Percentiles rank a stretch among this genome's conserved stretches.
phyloP scores from a whole-genome alignment of 2,329 filamentous ascomycete species.

The Metarhizium humberi region DNA sequence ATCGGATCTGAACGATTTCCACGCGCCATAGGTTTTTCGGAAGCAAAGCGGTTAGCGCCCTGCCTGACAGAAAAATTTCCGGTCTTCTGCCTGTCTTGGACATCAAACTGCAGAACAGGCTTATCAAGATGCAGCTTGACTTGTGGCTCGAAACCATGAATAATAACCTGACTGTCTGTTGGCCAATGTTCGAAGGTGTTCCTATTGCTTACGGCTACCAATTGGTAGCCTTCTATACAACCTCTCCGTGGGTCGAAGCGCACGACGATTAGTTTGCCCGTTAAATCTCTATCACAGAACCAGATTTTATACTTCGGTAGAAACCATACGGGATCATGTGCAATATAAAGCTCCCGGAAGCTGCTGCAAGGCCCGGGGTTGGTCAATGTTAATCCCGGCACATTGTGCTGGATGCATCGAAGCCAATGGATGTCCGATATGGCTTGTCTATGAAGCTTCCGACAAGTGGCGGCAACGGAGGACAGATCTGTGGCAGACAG shows the following conservation, averaged over 20 bases:
- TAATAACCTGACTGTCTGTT: slow-evolving; percentile 53
- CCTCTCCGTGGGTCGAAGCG: slow-evolving; percentile 65
- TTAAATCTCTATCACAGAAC: slow-evolving; percentile 68
- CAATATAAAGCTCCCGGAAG: slow-evolving; percentile 63
- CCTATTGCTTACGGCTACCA: slow-evolving; percentile 55
- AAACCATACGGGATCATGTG: slow-evolving; percentile 79
- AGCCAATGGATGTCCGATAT: slow-evolving; percentile 65
- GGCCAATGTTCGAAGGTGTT: slow-evolving; percentile 55
- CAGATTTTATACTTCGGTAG: slow-evolving; percentile 71
- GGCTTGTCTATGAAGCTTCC: slow-evolving; percentile 47
- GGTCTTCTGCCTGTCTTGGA: slow-evolving; percentile 13
- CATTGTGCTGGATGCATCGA: slow-evolving; percentile 55
- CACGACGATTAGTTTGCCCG: slow-evolving; percentile 66
- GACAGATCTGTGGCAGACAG: slow-evolving; percentile 57
- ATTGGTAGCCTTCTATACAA: slow-evolving; percentile 70
- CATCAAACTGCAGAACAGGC: slow-evolving; percentile 53
- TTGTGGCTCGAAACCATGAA: slow-evolving; percentile 63
- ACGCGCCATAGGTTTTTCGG: slow-evolving; percentile 44
- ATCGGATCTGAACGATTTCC: slow-evolving; percentile 38
- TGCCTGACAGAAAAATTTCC: slow-evolving; percentile 12
- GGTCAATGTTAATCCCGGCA: slow-evolving; percentile 46
- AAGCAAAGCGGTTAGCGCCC: slow-evolving; percentile 31
- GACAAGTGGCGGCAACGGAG: slow-evolving; percentile 51
- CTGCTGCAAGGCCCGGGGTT: slow-evolving; percentile 49
- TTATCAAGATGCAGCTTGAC: slow-evolving; percentile 66